Conservation (phyloP, 768 basidiomycete species). For the Kondoa subrosea region DNA sequence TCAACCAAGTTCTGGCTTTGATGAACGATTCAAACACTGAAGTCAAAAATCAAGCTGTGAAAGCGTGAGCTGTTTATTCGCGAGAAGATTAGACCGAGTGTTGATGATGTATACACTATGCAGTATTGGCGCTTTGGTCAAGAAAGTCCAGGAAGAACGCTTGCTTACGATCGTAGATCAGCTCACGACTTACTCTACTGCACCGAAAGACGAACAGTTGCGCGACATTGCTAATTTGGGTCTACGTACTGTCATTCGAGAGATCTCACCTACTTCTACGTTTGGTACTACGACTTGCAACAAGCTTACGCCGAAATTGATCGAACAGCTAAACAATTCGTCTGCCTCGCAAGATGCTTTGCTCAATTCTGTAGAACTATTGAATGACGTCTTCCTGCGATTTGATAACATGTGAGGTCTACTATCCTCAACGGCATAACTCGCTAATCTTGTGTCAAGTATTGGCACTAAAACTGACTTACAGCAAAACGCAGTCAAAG, state of each 20-base stretch:
- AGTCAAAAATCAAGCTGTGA: slow-evolving; percentile 93
- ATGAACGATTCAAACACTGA: slow-evolving; percentile 92
- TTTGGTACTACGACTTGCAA: slow-evolving; percentile 63
- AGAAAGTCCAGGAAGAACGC: slow-evolving; percentile 63
- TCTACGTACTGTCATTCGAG: slow-evolving; percentile 82
- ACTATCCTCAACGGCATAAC: background rate
- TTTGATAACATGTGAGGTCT: slow-evolving; percentile 22
- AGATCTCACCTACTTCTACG: slow-evolving; percentile 65
- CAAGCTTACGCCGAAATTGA: slow-evolving; percentile 65
- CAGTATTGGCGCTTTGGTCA: slow-evolving; percentile 77
- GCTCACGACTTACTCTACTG: slow-evolving; percentile 59
- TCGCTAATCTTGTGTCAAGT: background rate
- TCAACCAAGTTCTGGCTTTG: slow-evolving; percentile 64
- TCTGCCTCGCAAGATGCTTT: slow-evolving; percentile 33
- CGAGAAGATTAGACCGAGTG: no score
- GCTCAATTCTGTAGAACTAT: slow-evolving; percentile 29
- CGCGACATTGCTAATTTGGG: slow-evolving; percentile 87
- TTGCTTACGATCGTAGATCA: slow-evolving; percentile 78
- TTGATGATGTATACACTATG: background rate
- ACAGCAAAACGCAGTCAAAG: slow-evolving; percentile 58
- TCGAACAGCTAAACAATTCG: slow-evolving; percentile 63
- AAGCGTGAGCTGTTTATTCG: no score
- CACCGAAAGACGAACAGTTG: slow-evolving; percentile 75
- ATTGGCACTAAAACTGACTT: slow-evolving; percentile 36
- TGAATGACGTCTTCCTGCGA: slow-evolving; percentile 29